Evolutionary conservation across 768 basidiomycete genomes (phyloP).

Genomic region (Leccinum longicurvipes): DNA sequence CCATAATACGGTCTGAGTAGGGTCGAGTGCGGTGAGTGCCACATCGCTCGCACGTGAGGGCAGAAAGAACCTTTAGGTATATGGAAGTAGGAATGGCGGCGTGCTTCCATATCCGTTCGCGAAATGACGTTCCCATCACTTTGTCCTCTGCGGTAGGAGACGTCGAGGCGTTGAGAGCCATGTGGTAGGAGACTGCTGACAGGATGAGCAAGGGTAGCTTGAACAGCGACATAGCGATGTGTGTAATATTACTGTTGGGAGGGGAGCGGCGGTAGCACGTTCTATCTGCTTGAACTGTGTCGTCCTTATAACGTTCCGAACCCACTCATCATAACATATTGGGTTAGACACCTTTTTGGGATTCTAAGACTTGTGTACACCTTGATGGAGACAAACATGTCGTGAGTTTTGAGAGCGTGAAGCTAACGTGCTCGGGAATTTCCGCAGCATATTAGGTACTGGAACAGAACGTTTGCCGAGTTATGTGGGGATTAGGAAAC

Average conservation of each 20-base stretch:
- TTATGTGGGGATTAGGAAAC: neutral
- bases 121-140: neutral
- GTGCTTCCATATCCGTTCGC: conserved; percentile 7
- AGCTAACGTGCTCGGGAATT: neutral
- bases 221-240: conserved; percentile 5
- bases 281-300: neutral
- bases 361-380: neutral
- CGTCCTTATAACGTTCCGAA: neutral
- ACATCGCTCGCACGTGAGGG: neutral
- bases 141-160: neutral
- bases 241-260: neutral
- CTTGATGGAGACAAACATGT: neutral
- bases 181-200: conserved; percentile 7
- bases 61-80: neutral
- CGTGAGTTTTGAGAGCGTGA: neutral
- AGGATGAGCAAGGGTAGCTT: conserved; percentile 6
- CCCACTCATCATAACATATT: neutral
- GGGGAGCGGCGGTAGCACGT: neutral
- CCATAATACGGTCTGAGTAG: neutral
- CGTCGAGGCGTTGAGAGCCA: neutral
- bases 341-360: neutral
- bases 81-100: neutral
- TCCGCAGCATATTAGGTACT: neutral
- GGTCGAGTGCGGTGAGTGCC: neutral
- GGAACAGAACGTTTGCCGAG: neutral